Evolutionary conservation across 75 land plant species (phyloP), one percentile per base, ranked within the genome.

Genomic region (Selaginella tamariscina): DNA sequence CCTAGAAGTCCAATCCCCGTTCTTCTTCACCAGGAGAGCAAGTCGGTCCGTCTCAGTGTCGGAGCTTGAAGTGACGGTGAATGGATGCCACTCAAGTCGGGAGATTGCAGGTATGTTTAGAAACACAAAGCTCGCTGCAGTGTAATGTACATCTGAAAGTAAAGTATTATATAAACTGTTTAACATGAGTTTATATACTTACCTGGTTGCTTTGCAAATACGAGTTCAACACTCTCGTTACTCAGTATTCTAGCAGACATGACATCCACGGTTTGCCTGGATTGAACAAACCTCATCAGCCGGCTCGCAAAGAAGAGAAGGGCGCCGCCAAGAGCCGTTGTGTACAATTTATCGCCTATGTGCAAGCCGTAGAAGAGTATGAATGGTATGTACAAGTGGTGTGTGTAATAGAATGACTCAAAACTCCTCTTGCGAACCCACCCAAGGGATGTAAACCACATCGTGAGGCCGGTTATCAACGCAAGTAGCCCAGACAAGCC

Each of bases 31-130:
- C 66, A 91, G 87, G 64, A 91, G 67, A 2, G 82, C 57, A 20
- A 88, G 26, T 66, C 82, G 82, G 33, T 84, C 27, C 62, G 71
- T 67, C 0, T 86, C 89, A 68, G 84, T 87, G 33, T 74, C 69
- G 27, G 89, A 88, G 70, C 90, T 92, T 9, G 97, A 92, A 20
- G 87, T 84, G 24, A 92, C 90, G 70, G 87, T 92, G 79, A 92
- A 92, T 28, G 97, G 97, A 71, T 92, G 97, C 97, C 97, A 92
- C 64, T 92, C 89, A 32, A 92, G 75, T 74, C 68, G 77, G 33
- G 94, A 88, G 57, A 92, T 70, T 24, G 79, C 84, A 28, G 81
- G 82, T 29, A 86, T 72, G 73, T 92, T 84, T n/a, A 92, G 75
- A 68, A 92, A 92, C 30, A 92, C 66, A 54, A 86, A 86, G 32